Base-by-base conservation (phyloP, 495 filamentous ascomycete species). In the Hyaloscypha hepaticicola region DNA sequence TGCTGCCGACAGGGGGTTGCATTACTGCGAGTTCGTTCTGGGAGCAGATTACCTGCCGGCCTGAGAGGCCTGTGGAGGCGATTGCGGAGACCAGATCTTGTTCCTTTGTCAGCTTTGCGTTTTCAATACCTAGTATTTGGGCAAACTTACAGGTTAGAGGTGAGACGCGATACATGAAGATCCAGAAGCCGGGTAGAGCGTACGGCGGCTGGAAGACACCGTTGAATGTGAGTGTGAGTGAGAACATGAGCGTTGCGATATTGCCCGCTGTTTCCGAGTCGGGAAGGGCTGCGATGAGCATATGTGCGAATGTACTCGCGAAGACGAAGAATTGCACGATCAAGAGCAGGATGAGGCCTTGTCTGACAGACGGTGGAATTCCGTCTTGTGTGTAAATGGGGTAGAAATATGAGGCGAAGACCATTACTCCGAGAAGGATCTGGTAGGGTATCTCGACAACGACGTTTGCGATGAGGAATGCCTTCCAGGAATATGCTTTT, bases 111-210 rank as follows among this genome's bases (percentile, higher is more conserved):
- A 41, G 45, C 48, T 27, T 34, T 5, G 31, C 31, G 31, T 5
- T 5, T 5, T 34, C 5, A 5, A 34, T 5, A 11, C 0, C 1
- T 21, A 6, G 6, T 21, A 41, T 1, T 9, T 45, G 21, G 3
- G 11, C 41, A 41, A 25, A 58, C 66, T 66, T 71, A 71, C 69
- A 90, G 1, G 84, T 87, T 52, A 93, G 86, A 6, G 91, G 90
- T 6, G 87, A 90, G 57, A 90, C 77, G 28, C 87, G 86, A 73
- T 93, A 91, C 87, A 93, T 90, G 79, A 92, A 93, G 67, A 90
- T 90, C 90, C 90, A 95, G 79, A 93, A 92, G 11, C 83, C 73
- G 11, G 89, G 89, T 28, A 92, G 75, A 1, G 75, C 78, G 3
- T 75, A 68, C 2, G 90, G 88, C 34, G 72, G 80, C 59, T 88